These are phyloP conservation scores for Curvularia spicifera DNA, from an alignment of 2,329 filamentous ascomycete genomes.

Conservation along the genomic window DNA sequence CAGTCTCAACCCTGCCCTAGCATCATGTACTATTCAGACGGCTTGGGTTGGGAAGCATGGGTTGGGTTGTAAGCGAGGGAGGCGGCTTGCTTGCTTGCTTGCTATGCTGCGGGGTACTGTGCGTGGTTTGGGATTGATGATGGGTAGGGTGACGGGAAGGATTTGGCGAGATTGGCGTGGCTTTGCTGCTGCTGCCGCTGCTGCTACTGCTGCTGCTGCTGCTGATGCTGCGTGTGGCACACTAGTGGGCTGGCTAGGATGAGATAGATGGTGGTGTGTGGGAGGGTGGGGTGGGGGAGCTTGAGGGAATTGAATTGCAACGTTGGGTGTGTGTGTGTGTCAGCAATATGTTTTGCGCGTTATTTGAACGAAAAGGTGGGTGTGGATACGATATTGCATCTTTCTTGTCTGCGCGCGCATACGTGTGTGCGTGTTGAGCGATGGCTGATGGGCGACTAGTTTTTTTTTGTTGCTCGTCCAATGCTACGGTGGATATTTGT, in stretches of 20 bases:
- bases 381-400: neutral
- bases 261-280: neutral
- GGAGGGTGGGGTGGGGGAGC: neutral
- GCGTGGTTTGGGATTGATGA: constrained; percentile 1
- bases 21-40: neutral
- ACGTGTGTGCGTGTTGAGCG: neutral
- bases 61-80: neutral
- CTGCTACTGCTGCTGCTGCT: no score
- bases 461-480: neutral
- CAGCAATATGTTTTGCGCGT: neutral
- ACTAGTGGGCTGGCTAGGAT: neutral
- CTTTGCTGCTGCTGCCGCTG: neutral
- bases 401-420: neutral
- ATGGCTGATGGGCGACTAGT: neutral
- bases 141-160: constrained; percentile 2
- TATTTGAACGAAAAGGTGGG: neutral
- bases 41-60: neutral
- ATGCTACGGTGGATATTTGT: neutral
- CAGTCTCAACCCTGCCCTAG: neutral
- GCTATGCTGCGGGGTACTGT: neutral
- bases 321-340: neutral
- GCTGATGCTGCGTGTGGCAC: neutral
- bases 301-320: no score
- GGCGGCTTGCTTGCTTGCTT: neutral
- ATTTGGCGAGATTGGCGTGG: constrained; percentile 3